Evolutionary conservation across 179 eudicot species (phyloP), one percentile per base, ranked within the genome.

Genomic region (Beta corolliflora): DNA sequence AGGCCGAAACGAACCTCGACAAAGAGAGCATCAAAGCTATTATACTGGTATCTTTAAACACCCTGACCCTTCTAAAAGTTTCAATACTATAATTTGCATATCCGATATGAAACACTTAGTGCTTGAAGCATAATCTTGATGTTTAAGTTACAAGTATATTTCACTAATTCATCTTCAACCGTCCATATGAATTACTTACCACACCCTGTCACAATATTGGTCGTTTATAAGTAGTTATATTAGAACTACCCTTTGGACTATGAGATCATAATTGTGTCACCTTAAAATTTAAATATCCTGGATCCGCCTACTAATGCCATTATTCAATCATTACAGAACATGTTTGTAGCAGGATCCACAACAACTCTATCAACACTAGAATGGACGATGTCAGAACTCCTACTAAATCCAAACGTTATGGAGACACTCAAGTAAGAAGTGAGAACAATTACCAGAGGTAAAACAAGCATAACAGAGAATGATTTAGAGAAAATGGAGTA

Each of bases 381-480:
- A 79, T 91, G 94, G 94, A 75, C 81, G n/a, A 83, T 91, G 87
- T 80, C 90, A 10, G 90, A 91, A 79, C 91, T 91, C 70, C 64
- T 90, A 76, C 77, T 73, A 66, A 78, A 88, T 83, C 85, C 90
- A 5, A 68, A 15, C 41, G 59, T 80, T 71, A 80, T 88, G 90
- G 78, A 76, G 13, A 72, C 81, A 21, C 23, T 90, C 31, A 83
- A 79, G 53, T 64, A 66, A 41, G 89, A 91, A 45, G 87, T 91
- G 7, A 81, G 88, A 78, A 80, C 64, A 52, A 72, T 85, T 7
- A 41, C 61, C 4, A 56, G 72, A 25, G 68, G 63, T 67, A 79
- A 83, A 71, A 68, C 79, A 15, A 46, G 48, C 36, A 82, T 90
- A 85, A 75, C 82, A 0, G 88, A 90, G 4, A 83, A 77, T 0